Evolutionary conservation across 2,329 filamentous ascomycete species (phyloP).

Genomic region (Ascosphaera pollenicola): DNA sequence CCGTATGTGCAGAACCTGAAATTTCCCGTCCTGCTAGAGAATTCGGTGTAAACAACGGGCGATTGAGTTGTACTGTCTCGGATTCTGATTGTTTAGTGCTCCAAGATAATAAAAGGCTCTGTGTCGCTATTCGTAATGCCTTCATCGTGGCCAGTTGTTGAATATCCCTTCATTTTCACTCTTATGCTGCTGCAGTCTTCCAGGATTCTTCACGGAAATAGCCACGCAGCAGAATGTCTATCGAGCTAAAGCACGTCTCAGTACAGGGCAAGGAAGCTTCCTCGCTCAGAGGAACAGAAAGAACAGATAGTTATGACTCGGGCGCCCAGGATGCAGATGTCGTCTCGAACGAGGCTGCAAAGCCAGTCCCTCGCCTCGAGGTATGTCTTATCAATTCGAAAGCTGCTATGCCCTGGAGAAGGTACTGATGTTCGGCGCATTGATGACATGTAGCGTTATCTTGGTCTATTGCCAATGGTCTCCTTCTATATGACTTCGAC

Average conservation of each 20-base stretch:
- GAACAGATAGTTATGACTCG: neutral
- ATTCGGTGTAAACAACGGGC: too few relatives aligned
- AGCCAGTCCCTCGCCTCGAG: neutral
- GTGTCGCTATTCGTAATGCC: too few relatives aligned
- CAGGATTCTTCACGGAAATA: too few relatives aligned
- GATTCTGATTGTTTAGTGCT: too few relatives aligned
- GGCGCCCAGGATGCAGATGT: neutral
- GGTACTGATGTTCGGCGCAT: too few relatives aligned
- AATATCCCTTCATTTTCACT: too few relatives aligned
- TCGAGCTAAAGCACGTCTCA: neutral
- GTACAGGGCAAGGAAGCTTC: neutral
- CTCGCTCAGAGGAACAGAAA: neutral
- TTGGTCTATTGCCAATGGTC: neutral
- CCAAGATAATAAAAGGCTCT: too few relatives aligned
- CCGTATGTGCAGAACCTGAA: too few relatives aligned
- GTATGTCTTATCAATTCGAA: neutral
- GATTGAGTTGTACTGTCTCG: too few relatives aligned
- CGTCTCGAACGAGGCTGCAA: neutral
- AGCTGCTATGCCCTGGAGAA: neutral
- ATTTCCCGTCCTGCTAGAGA: too few relatives aligned
- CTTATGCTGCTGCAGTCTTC: too few relatives aligned
- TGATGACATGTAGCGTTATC: neutral
- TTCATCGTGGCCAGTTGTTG: too few relatives aligned
- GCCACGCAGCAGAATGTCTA: neutral
- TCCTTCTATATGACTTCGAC: constrained; percentile 1